Evolutionary conservation across 257 asterid genomes (phyloP).

Genomic region (Salvia miltiorrhiza): DNA sequence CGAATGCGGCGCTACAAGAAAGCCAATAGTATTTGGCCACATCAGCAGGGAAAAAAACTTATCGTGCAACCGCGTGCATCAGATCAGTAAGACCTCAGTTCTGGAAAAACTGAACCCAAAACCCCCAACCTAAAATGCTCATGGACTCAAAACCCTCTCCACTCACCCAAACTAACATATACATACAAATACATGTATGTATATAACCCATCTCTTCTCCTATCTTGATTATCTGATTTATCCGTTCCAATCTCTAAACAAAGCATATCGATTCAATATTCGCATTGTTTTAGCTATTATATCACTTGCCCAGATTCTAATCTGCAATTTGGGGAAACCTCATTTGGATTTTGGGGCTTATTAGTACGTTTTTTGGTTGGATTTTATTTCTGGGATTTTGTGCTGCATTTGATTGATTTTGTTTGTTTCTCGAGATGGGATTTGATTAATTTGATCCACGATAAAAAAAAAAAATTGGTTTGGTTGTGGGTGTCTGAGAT

Average conservation of each 20-base stretch:
- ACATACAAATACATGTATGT: neutral
- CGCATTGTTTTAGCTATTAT: neutral
- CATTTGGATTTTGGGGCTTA: neutral
- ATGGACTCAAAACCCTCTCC: constrained; percentile 18
- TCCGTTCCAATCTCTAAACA: neutral
- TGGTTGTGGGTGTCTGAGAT: constrained; percentile 9
- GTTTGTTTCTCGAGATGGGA: neutral
- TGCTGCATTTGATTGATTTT: constrained; percentile 13
- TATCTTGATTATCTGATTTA: neutral
- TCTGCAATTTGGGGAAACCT: neutral
- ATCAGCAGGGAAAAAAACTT: neutral
- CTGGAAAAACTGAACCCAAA: constrained; percentile 20
- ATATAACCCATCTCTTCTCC: neutral
- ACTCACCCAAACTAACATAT: neutral
- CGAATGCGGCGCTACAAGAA: neutral
- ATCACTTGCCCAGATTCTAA: neutral
- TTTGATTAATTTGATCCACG: neutral
- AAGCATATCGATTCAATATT: neutral
- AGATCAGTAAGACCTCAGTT: constrained; percentile 2
- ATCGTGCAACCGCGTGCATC: constrained; percentile 18
- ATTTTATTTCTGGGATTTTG: constrained; percentile 3
- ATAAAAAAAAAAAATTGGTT: neutral
- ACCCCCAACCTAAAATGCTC: too few relatives aligned
- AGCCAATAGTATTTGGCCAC: neutral
- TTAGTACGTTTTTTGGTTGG: neutral